Evolutionary conservation across 805 yeast species (phyloP).

Genomic region (Cyberlindnera suaveolens): DNA sequence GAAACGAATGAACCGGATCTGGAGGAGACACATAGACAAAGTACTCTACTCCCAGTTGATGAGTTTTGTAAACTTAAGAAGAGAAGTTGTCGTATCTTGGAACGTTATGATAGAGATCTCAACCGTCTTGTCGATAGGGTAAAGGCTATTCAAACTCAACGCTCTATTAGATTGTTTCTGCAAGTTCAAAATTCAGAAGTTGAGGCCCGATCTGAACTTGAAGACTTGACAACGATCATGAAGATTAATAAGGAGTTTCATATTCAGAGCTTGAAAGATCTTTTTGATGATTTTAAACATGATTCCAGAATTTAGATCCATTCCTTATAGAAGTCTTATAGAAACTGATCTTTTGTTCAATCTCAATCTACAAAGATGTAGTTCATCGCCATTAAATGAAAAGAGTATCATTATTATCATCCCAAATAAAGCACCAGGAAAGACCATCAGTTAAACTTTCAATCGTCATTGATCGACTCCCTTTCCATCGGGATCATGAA

Average conservation of each 20-base stretch:
- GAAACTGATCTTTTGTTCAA: no score
- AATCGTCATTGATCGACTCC: no score
- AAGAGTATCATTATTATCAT: no score
- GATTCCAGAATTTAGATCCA: background rate
- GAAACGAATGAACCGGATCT: background rate
- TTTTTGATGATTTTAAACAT: background rate
- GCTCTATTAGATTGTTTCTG: no score
- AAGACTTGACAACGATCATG: background rate
- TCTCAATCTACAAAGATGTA: no score
- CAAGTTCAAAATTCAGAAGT: no score
- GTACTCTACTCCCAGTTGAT: background rate
- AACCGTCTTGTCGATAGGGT: background rate
- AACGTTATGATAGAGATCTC: background rate
- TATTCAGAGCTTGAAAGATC: background rate
- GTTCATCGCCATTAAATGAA: no score
- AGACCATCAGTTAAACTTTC: no score
- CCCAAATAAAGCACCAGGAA: no score
- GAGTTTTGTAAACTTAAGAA: background rate
- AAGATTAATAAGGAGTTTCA: background rate
- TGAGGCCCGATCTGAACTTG: background rate
- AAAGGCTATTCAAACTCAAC: no score
- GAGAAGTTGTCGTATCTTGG: background rate
- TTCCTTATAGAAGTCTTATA: no score
- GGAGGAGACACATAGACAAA: background rate
- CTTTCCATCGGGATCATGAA: constrained; percentile 10